A percentile compares a stretch with the other conserved stretches of the same genome.
Evolutionary conservation across 768 basidiomycete species (phyloP).

Genomic region (Nidularia pulvinata): DNA sequence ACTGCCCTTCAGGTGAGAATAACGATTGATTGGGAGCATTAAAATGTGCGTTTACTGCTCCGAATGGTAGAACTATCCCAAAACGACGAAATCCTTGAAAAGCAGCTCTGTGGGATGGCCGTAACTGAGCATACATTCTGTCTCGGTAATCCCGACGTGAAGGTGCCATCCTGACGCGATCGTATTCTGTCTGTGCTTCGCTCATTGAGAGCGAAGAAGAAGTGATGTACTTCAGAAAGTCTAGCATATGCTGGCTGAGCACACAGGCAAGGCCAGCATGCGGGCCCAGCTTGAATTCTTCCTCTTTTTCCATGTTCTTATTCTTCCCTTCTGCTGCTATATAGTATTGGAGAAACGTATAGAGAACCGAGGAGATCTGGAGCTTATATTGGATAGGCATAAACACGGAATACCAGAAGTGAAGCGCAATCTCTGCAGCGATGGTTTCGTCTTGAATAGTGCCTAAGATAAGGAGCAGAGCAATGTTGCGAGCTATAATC

Average conservation of each 20-base stretch:
- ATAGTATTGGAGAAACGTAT: constrained; percentile 8
- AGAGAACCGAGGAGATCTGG: constrained; percentile 10
- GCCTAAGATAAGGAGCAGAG: constrained; percentile 39
- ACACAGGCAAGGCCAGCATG: constrained; percentile 5
- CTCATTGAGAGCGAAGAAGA: constrained; percentile 2
- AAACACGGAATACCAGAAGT: constrained; percentile 48
- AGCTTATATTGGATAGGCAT: constrained; percentile 28
- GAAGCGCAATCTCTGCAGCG: constrained; percentile 42
- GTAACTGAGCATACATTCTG: constrained; percentile 28
- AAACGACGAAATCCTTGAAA: constrained; percentile 32
- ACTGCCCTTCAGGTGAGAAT: constrained; percentile 30
- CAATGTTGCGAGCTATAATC: constrained; percentile 35
- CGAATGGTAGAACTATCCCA: constrained; percentile 50
- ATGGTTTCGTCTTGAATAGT: constrained; percentile 21
- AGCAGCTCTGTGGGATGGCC: constrained; percentile 43
- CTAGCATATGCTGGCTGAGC: neutral
- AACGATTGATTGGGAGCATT: constrained; percentile 37
- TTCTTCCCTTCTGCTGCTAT: too few species aligned
- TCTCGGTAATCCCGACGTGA: constrained; percentile 35
- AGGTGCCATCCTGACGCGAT: constrained; percentile 28
- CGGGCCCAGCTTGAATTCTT: constrained; percentile 2
- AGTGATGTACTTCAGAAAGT: neutral
- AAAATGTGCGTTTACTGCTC: constrained; percentile 36
- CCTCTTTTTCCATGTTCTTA: neutral
- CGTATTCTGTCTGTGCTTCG: constrained; percentile 26